Percentiles rank a stretch among this genome's conserved stretches.
These are phyloP conservation scores for Populus pruinosa DNA, from an alignment of 345 rosid genomes.

Conservation along the genomic window DNA sequence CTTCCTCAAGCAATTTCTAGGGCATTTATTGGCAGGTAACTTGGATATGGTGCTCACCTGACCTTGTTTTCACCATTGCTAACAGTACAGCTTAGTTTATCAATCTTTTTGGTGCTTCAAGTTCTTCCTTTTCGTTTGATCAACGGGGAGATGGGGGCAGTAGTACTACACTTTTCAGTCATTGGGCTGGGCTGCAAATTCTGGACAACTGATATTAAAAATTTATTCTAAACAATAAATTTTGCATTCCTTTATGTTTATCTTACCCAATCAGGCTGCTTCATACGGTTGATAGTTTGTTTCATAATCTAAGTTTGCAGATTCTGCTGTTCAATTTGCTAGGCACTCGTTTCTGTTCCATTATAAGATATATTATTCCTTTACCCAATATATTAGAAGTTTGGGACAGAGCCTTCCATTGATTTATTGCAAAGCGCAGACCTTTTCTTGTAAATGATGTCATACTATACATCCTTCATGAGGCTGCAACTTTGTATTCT, in stretches of 20 bases:
- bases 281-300: background rate
- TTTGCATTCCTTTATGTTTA: background rate
- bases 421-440: background rate
- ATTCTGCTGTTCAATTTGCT: background rate
- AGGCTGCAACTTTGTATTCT: background rate
- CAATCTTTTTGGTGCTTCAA: background rate
- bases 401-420: background rate
- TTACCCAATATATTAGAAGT: background rate
- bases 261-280: background rate
- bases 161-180: background rate
- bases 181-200: background rate
- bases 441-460: background rate
- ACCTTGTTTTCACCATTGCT: background rate
- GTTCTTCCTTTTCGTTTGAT: background rate
- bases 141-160: background rate
- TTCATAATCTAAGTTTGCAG: background rate
- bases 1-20: constrained; percentile 84
- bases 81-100: background rate
- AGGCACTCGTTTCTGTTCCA: background rate
- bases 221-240: background rate
- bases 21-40: constrained; percentile 95
- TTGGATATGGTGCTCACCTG: background rate
- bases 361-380: background rate
- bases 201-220: background rate
- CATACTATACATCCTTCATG: background rate